These are phyloP conservation scores for Periconia macrospinosa DNA, from an alignment of 2,329 filamentous ascomycete species.

Conservation along the genomic window DNA sequence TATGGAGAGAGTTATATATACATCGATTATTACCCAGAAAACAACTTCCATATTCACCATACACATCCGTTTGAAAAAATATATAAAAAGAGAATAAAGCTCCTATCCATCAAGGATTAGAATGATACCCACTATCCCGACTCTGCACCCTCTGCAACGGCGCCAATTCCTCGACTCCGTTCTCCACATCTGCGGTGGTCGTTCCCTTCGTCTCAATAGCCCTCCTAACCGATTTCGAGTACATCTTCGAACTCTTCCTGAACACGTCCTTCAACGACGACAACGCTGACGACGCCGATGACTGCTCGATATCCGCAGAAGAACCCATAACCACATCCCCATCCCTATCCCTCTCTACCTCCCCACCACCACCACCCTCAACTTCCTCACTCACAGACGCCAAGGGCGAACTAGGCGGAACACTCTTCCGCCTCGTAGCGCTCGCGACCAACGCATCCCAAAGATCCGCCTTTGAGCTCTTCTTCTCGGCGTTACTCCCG, in stretches of 20 bases:
- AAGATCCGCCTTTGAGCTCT: conserved; percentile 20
- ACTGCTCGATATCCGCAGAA: background rate
- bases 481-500: background rate
- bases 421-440: conserved; percentile 25
- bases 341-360: background rate
- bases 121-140: conserved; percentile 17
- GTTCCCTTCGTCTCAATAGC: background rate
- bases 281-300: conserved; percentile 1
- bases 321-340: background rate
- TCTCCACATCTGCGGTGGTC: background rate
- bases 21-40: too few relatives aligned
- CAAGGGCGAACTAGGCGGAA: conserved; percentile 19
- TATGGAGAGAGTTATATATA: too few relatives aligned
- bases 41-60: too few relatives aligned
- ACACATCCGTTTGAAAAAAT: too few relatives aligned
- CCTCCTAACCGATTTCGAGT: background rate
- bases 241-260: conserved; percentile 10
- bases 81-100: too few relatives aligned
- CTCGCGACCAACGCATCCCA: conserved; percentile 30
- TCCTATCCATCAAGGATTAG: background rate
- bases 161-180: conserved; percentile 9
- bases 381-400: conserved; percentile 8
- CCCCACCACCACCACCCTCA: background rate
- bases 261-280: conserved; percentile 10
- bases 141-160: conserved; percentile 22